Evolutionary conservation across 1,284 basidiomycete species (phyloP).

Genomic region (Polyporus tsugae): DNA sequence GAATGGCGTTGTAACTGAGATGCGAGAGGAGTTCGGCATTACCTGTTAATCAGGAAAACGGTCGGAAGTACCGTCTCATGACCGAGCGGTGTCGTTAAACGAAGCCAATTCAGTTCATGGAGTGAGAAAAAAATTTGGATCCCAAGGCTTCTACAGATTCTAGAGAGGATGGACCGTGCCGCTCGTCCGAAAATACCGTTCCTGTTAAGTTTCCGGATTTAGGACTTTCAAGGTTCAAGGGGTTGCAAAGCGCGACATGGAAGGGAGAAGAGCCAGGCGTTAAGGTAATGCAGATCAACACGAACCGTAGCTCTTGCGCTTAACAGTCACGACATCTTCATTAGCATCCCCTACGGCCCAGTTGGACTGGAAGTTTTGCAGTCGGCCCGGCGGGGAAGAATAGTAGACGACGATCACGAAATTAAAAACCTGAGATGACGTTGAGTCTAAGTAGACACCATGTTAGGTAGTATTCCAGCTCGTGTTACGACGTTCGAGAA

Average conservation of each 20-base stretch:
- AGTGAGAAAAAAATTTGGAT: background rate
- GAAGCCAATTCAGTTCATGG: background rate
- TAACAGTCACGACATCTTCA: background rate
- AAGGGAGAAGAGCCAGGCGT: background rate
- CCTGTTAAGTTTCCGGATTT: background rate
- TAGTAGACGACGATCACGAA: background rate
- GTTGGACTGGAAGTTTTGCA: background rate
- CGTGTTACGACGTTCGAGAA: background rate
- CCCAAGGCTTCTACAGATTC: background rate
- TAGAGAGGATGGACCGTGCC: background rate
- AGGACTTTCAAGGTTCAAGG: background rate
- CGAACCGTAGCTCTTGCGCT: background rate
- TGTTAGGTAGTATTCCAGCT: background rate
- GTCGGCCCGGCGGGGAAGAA: background rate
- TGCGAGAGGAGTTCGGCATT: background rate
- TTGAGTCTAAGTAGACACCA: background rate
- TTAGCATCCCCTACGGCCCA: background rate
- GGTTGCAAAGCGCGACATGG: background rate
- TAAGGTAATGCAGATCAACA: background rate
- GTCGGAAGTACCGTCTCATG: background rate
- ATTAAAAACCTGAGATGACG: background rate
- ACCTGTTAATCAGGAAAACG: background rate
- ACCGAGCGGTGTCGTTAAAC: background rate
- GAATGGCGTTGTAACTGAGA: background rate
- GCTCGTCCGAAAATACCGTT: background rate